Conservation (phyloP, 306 rosid genomes). For the Prunus mira region DNA sequence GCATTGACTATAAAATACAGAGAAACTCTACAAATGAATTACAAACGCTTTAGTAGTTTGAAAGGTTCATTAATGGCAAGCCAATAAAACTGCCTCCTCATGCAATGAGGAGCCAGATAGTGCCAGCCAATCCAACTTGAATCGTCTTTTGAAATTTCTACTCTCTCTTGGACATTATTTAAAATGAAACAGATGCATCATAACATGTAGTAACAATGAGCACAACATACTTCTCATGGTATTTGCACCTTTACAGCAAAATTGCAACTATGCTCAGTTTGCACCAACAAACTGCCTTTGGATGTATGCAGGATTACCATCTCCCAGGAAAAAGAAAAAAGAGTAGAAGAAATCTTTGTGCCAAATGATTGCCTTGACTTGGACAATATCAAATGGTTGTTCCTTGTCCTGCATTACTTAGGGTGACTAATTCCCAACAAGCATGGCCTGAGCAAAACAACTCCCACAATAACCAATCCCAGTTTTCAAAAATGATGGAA, state of each 20-base stretch:
- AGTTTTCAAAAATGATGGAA: conserved; percentile 2
- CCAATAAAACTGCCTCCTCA: conserved; percentile 17
- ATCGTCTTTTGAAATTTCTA: not conserved
- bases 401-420: not conserved
- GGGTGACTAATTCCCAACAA: not conserved
- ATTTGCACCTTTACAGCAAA: not conserved
- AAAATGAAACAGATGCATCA: not conserved
- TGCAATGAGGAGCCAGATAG: conserved; percentile 13
- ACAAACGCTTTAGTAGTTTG: not conserved
- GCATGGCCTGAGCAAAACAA: conserved; percentile 3
- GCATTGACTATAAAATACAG: not conserved
- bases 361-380: not conserved
- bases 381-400: not conserved
- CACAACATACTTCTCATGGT: not conserved
- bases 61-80: not conserved
- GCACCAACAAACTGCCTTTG: not conserved
- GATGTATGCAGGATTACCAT: not conserved
- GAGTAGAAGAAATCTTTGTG: no score
- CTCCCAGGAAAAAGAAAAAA: no score
- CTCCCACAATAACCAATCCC: conserved; percentile 4
- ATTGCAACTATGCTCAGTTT: not conserved
- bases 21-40: not conserved
- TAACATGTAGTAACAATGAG: not conserved
- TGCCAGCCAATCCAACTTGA: not conserved
- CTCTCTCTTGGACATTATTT: not conserved